Conservation (phyloP, 352 stramenopile genomes). For the Elongisporangium undulatum region DNA sequence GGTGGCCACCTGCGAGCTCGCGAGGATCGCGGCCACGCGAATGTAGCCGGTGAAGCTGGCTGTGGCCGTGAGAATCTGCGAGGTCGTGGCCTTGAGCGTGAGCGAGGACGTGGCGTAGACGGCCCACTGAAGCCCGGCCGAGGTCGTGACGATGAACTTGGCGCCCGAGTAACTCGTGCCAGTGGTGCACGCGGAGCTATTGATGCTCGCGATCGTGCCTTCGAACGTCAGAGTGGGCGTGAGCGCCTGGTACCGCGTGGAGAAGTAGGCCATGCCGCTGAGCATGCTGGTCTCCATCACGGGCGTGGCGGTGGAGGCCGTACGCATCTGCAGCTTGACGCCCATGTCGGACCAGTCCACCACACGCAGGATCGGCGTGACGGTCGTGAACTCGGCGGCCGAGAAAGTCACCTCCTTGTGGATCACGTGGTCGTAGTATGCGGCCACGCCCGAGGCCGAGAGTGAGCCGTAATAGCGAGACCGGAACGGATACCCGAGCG, state of each 20-base stretch:
- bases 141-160: conserved; percentile 45
- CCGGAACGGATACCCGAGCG: conserved; percentile 63
- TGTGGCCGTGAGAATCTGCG: conserved; percentile 30
- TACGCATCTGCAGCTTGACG: conserved; percentile 43
- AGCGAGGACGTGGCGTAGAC: conserved; percentile 39
- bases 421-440: conserved; percentile 57
- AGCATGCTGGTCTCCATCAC: conserved; percentile 44
- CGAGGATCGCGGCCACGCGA: conserved; percentile 34
- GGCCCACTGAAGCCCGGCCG: conserved; percentile 54
- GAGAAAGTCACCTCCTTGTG: conserved; percentile 62
- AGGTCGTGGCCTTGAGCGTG: conserved; percentile 34
- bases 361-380: conserved; percentile 40
- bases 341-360: conserved; percentile 63
- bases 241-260: conserved; percentile 43
- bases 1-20: conserved; percentile 29
- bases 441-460: conserved; percentile 24
- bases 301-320: conserved; percentile 10
- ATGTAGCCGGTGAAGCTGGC: conserved; percentile 37
- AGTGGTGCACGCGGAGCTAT: conserved; percentile 18
- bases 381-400: conserved; percentile 42
- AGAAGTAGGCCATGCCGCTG: conserved; percentile 75
- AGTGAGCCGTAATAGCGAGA: conserved; percentile 56
- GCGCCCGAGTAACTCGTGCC: conserved; percentile 26
- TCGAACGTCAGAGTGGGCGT: conserved; percentile 47
- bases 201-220: conserved; percentile 52